Evolutionary conservation across 352 stramenopile species (phyloP), one percentile per base, ranked within the genome.

Genomic region (Paralagenidium karlingii): DNA sequence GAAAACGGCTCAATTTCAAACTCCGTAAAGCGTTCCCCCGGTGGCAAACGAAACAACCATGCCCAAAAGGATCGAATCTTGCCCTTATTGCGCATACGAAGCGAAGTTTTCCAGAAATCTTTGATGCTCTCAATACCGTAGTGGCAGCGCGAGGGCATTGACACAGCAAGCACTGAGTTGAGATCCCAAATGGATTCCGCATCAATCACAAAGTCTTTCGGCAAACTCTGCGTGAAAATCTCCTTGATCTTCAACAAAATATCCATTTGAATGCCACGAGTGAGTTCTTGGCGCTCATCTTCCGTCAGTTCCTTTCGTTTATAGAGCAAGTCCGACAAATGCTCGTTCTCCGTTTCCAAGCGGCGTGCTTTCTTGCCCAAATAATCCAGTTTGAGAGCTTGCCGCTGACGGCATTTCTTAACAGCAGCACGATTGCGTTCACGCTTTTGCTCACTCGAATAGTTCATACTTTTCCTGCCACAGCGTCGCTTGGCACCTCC

Each of bases 221-320:
- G 75, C 37, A 88, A 45, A 43, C 67, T 83, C 52, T 88, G 75
- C 36, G 67, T 88, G 49, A 88, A 88, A 45, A 88, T 84, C 57
- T 88, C 75, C 45, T 88, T 85, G 53, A 88, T 85, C 55, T 88
- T 88, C 43, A 88, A 58, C 45, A 88, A 24, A 26, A 88, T 88
- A 38, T 88, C 75, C 68, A 88, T 88, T 51, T 88, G 75, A 51
- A 88, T 88, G 37, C 75, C 75, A 15, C 75, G 68, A 33, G 67
- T 85, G 34, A 88, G 58, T 30, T 62, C 80, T 28, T 55, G 46
- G 18, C 71, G 70, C 47, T 76, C 64, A 27, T 64, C 58, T 4
- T 68, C 58, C 1, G 68, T 56, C 15, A 88, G 44, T 29, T 77
- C 64, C 3, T 74, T 61, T 37, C 81, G 82, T 34, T 81, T 75